phyloP scores from a whole-genome alignment of 805 yeast genomes.

The Wickerhamomyces subpelliculosus region DNA sequence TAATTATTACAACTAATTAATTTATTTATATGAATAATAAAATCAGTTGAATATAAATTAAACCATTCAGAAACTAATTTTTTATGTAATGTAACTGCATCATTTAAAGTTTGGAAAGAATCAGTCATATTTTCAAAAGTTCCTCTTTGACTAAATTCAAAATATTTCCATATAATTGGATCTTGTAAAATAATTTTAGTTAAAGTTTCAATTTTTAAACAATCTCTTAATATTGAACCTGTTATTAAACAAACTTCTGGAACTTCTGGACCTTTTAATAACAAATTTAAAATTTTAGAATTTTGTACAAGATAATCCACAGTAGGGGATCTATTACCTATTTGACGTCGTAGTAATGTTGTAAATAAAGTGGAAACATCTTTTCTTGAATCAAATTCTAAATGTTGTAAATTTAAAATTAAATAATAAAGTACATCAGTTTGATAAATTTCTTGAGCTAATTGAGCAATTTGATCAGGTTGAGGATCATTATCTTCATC shows the following conservation, averaged over 20 bases:
- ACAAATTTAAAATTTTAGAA: slow-evolving; percentile 55
- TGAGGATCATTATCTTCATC: slow-evolving; percentile 59
- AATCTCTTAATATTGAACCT: slow-evolving; percentile 79
- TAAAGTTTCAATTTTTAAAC: slow-evolving; percentile 70
- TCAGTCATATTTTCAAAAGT: slow-evolving; percentile 90
- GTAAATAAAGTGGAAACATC: slow-evolving; percentile 70
- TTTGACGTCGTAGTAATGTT: slow-evolving; percentile 70
- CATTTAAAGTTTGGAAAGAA: slow-evolving; percentile 71
- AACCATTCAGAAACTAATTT: slow-evolving; percentile 67
- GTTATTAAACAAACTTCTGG: slow-evolving; percentile 66
- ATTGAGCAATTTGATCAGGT: slow-evolving; percentile 44
- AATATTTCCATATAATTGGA: slow-evolving; percentile 72
- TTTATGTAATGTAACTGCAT: slow-evolving; percentile 63
- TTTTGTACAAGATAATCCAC: slow-evolving; percentile 71
- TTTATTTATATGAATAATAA: slow-evolving; percentile 57
- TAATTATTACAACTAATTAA: slow-evolving; percentile 74
- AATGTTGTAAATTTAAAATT: slow-evolving; percentile 47
- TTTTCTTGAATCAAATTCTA: slow-evolving; percentile 88
- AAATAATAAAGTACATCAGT: slow-evolving; percentile 63
- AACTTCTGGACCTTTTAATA: slow-evolving; percentile 68
- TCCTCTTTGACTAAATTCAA: slow-evolving; percentile 66
- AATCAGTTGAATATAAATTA: slow-evolving; percentile 42
- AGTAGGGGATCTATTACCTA: slow-evolving; percentile 69
- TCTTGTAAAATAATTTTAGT: slow-evolving; percentile 53
- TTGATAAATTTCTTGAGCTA: slow-evolving; percentile 74